Percentiles rank a stretch among this genome's conserved stretches.
Conservation (phyloP, 176 grass and related monocot species). For the Bonia amplexicaulis region DNA sequence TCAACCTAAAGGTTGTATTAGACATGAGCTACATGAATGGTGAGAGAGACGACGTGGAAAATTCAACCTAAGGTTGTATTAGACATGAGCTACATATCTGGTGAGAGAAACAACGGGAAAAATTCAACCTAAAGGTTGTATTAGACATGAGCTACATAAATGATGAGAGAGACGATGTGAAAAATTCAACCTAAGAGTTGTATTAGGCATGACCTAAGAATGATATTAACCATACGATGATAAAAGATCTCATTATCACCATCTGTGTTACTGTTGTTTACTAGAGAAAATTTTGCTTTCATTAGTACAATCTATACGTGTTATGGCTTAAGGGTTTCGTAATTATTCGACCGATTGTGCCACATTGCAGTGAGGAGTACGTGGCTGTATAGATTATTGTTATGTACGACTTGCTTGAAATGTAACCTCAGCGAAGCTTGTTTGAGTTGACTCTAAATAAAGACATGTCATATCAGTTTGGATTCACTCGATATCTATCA, state of each 20-base stretch:
- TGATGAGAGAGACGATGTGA: too few species aligned
- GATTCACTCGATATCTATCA: background rate
- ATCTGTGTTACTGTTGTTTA: background rate
- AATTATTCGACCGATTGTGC: background rate
- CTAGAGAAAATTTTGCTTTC: background rate
- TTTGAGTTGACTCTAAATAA: background rate
- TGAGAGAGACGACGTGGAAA: too few species aligned
- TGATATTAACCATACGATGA: background rate
- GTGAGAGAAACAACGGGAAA: too few species aligned
- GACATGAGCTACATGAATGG: background rate
- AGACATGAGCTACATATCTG: background rate
- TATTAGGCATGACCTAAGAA: background rate
- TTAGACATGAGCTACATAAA: background rate
- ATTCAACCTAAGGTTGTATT: background rate
- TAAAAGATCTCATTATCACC: background rate
- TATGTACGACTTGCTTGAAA: background rate
- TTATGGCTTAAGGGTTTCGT: background rate
- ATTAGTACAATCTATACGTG: background rate
- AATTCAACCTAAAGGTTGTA: background rate
- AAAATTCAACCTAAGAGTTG: too few species aligned
- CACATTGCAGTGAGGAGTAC: fast-evolving
- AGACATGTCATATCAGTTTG: background rate
- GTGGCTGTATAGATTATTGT: background rate
- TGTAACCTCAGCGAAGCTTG: fast-evolving
- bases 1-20: background rate